Evolutionary conservation across 2,329 filamentous ascomycete species (phyloP), one percentile per base, ranked within the genome.

Genomic region (Aplosporella prunicola): DNA sequence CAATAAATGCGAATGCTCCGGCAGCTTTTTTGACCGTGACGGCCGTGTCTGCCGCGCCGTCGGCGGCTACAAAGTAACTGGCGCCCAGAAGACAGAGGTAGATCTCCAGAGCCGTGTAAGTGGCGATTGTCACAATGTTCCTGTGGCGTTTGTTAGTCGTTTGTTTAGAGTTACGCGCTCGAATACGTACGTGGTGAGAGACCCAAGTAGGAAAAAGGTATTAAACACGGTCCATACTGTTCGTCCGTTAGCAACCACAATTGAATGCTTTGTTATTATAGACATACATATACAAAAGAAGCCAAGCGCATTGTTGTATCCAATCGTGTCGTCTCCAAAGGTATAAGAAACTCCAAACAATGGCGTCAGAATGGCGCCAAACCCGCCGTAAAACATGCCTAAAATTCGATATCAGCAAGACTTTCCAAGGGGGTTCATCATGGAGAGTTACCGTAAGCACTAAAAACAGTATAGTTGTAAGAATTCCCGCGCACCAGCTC

Each of bases 401-500:
- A 20, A 11, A 17, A 3, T 4, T 24, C 4, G 10, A 27, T 20
- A 36, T 9, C n/a, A 16, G n/a, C n/a, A 32, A n/a, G 7, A 9
- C 13, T 23, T n/a, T n/a, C 3, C 4, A 9, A 5, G 20, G 6
- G 2, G n/a, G 33, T 34, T 10, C 11, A 9, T 9, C 3, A 2
- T 32, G 31, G 9, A 9, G 3, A 42, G 50, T 32, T 43, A 64
- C 71, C 69, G 42, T 74, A 75, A 7, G 69, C 70, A 42, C 64
- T 67, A 24, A 73, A 63, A 0, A 72, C 67, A 0, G 69, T 73
- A 40, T 75, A 74, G 0, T 61, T 61, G 40, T 71, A 72, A 0
- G 63, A 66, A 37, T 74, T 72, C 0, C 71, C 71, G 9, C 63
- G 55, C 0, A 67, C 62, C 0, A 74, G 49, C 46, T 74, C 69